Evolutionary conservation across 805 yeast genomes (phyloP).

Genomic region (Candida berthetii): DNA sequence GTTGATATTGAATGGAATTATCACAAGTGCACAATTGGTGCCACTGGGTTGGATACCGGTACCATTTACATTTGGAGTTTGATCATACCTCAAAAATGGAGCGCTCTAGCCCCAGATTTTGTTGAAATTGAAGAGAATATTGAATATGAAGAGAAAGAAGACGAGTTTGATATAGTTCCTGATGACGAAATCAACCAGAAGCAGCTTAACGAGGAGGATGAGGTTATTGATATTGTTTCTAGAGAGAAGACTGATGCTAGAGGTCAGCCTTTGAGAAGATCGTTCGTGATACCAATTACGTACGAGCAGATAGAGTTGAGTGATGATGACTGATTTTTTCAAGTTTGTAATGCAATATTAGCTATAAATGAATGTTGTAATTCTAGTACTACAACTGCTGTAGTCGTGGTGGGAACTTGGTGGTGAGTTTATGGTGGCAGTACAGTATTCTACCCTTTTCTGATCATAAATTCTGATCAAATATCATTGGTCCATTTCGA

Average conservation of each 20-base stretch:
- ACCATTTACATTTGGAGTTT: constrained; percentile 77
- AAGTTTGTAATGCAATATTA: background rate
- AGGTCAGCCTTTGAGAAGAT: constrained; percentile 51
- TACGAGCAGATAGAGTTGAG: constrained; percentile 22
- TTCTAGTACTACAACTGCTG: too few relatives aligned
- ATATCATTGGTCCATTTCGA: too few relatives aligned
- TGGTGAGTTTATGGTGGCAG: too few relatives aligned
- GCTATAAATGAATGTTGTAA: background rate
- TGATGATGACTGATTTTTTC: background rate
- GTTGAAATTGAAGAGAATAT: constrained; percentile 91
- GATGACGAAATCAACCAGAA: constrained; percentile 59
- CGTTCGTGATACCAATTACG: constrained; percentile 55
- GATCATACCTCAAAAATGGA: constrained; percentile 87
- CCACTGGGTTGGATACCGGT: constrained; percentile 85
- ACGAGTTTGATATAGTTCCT: constrained; percentile 79
- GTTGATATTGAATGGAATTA: constrained; percentile 86
- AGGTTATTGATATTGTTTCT: constrained; percentile 60
- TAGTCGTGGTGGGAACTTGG: too few relatives aligned
- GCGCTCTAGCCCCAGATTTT: constrained; percentile 94
- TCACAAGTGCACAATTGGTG: constrained; percentile 63
- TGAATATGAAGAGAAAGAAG: constrained; percentile 82
- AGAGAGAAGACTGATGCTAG: constrained; percentile 64
- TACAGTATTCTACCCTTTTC: too few relatives aligned
- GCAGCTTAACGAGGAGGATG: constrained; percentile 59
- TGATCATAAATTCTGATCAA: too few relatives aligned